phyloP scores from a whole-genome alignment of 2,329 filamentous ascomycete genomes.

The Aspergillus intermedius region DNA sequence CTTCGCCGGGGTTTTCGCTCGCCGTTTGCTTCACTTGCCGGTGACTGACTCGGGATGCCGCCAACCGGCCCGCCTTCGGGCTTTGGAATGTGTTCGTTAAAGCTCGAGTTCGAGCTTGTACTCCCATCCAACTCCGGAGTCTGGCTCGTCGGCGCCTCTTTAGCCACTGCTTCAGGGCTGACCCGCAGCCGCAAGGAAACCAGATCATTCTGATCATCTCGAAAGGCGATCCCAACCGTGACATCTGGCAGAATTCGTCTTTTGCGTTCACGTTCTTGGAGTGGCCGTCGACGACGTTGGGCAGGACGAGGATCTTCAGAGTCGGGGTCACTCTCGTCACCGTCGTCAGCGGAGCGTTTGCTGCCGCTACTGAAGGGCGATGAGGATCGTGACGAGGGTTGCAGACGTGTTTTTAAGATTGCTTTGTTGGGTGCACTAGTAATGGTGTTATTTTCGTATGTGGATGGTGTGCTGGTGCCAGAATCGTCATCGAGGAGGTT shows the following conservation, averaged over 20 bases:
- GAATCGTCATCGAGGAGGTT: conserved; percentile 47
- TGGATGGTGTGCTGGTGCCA: conserved; percentile 22
- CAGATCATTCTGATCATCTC: conserved; percentile 33
- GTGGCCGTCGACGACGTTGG: conserved; percentile 17
- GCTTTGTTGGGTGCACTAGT: conserved; percentile 17
- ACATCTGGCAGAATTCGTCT: conserved; percentile 31
- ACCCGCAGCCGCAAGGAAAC: conserved; percentile 32
- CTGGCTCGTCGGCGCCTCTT: no score
- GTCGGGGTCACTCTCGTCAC: conserved; percentile 33
- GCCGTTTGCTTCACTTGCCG: conserved; percentile 7
- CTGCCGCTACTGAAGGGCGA: conserved; percentile 37
- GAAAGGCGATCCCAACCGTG: conserved; percentile 33
- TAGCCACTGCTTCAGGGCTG: conserved; percentile 17
- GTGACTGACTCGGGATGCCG: no score
- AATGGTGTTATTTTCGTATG: conserved; percentile 1
- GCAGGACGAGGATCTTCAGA: conserved; percentile 27
- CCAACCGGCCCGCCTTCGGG: no score
- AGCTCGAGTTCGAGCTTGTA: no score
- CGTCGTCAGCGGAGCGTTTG: conserved; percentile 37
- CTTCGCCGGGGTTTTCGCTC: conserved; percentile 16
- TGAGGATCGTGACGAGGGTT: conserved; percentile 34
- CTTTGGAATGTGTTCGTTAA: no score
- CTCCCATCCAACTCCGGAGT: no score
- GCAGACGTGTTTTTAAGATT: conserved; percentile 26
- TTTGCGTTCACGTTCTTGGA: conserved; percentile 19